A percentile compares a stretch with the other conserved stretches of the same genome.
Conservation (phyloP, 306 rosid species). For the Rosa chinensis region DNA sequence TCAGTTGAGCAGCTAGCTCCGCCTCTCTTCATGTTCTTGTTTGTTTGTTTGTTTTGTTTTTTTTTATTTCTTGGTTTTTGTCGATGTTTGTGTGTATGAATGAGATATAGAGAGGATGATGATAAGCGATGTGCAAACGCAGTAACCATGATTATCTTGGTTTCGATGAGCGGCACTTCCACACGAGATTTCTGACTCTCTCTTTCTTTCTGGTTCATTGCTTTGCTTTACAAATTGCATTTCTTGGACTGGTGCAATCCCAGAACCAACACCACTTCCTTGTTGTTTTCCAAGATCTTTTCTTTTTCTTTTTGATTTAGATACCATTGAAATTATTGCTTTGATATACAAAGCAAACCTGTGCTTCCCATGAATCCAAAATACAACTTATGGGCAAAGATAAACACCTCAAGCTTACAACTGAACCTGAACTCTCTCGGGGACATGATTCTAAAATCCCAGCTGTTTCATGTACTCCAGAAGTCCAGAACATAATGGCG, state of each 20-base stretch:
- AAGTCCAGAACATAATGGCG: too few species aligned
- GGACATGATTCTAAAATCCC: too few species aligned
- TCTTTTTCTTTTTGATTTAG: neutral
- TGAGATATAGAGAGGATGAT: conserved; percentile 9
- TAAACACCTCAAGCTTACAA: neutral
- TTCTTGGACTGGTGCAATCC: too few species aligned
- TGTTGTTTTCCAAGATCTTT: neutral
- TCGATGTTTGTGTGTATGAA: neutral
- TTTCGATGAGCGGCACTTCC: conserved; percentile 23
- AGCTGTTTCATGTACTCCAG: too few species aligned
- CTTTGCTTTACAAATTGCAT: neutral
- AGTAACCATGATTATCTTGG: conserved; percentile 16
- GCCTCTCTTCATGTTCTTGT: neutral
- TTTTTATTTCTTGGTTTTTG: neutral
- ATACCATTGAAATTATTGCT: neutral
- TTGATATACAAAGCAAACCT: neutral
- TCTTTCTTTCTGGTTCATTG: neutral
- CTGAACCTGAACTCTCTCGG: neutral
- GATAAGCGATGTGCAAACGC: conserved; percentile 25
- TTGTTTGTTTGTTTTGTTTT: neutral
- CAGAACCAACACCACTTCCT: neutral
- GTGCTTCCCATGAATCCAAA: neutral
- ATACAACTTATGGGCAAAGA: neutral
- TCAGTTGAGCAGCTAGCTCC: neutral
- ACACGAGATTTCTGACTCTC: conserved; percentile 24